Base-by-base conservation (phyloP, 108 stramenopile genomes). In the Skeletonema grethae region DNA sequence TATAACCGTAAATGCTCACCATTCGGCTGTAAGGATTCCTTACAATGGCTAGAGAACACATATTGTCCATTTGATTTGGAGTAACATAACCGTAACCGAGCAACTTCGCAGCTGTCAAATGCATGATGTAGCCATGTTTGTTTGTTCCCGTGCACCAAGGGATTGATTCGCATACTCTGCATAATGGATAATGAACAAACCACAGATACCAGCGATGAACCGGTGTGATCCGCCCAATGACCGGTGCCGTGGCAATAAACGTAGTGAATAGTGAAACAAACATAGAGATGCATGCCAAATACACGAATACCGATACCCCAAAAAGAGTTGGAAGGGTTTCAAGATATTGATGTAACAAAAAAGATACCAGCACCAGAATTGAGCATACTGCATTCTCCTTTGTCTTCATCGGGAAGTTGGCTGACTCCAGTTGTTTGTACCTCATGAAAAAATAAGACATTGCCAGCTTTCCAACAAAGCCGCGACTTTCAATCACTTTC, bases 11-110 rank as follows among this genome's bases (percentile, higher is more conserved):
- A 25, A 88, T 80, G 72, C 70, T 72, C 8, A 89, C 84, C 86
- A 89, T 89, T 46, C 86, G 78, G 18, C 70, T 69, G 63, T 89
- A 89, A 1, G 86, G 88, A 61, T 89, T 86, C n/a, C 87, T 67
- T 8, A 88, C 84, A 39, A 88, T 83, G 80, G 87, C 83, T 15
- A 88, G 61, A 22, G 72, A 71, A 15, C 80, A 82, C 5, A 84
- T 71, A 5, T 60, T 46, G 39, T 82, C 83, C 58, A 88, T 63
- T 63, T 80, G 68, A n/a, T 84, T 61, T 12, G 75, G 64, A 13
- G 68, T 72, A 15, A 88, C 69, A 55, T 85, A 86, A 24, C 76
- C 87, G 57, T 88, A 72, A n/a, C 75, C 77, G 5, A 88, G 53
- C 25, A 86, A 45, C 56, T 88, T 88, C 4, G 53, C 56, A 15